A percentile compares a stretch with the other conserved stretches of the same genome.
phyloP scores from a whole-genome alignment of 2,329 filamentous ascomycete species.

The Sarocladium brachiariae region DNA sequence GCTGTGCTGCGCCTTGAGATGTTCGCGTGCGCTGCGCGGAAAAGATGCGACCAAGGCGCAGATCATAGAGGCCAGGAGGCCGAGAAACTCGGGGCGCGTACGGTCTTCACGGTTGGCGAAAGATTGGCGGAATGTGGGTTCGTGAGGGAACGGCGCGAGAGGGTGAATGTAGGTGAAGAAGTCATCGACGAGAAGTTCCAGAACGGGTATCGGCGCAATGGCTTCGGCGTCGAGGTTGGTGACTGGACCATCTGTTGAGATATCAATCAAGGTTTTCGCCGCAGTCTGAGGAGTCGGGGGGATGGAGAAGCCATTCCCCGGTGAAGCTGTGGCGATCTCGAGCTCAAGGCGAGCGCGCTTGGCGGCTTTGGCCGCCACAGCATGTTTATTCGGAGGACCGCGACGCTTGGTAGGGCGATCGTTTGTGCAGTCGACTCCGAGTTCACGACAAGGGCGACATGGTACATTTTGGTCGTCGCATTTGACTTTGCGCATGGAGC shows the following conservation, averaged over 20 bases:
- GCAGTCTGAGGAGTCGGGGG: conserved; percentile 39
- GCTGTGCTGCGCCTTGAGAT: conserved; percentile 59
- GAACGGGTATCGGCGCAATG: conserved; percentile 62
- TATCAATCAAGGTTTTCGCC: conserved; percentile 42
- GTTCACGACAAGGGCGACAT: conserved; percentile 49
- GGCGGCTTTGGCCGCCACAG: conserved; percentile 48
- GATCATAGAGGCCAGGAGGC: conserved; percentile 68
- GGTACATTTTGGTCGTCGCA: conserved; percentile 51
- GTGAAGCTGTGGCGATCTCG: conserved; percentile 11
- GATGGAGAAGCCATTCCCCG: conserved; percentile 15
- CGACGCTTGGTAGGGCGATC: conserved; percentile 51
- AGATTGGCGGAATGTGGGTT: conserved; percentile 66
- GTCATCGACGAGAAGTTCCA: conserved; percentile 68
- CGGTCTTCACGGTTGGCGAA: conserved; percentile 62
- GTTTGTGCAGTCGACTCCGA: conserved; percentile 52
- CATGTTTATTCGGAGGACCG: conserved; percentile 53
- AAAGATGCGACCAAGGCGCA: conserved; percentile 68
- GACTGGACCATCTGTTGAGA: conserved; percentile 27
- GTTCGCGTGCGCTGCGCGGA: conserved; percentile 61
- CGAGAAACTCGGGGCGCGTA: conserved; percentile 59
- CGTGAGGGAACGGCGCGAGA: conserved; percentile 69
- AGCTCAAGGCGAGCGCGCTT: conserved; percentile 37
- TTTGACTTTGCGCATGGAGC: conserved; percentile 56
- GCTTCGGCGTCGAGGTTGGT: conserved; percentile 50
- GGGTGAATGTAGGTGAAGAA: conserved; percentile 81